phyloP scores from a whole-genome alignment of 2,329 filamentous ascomycete genomes.

The Chrysoporthe austroafricana region DNA sequence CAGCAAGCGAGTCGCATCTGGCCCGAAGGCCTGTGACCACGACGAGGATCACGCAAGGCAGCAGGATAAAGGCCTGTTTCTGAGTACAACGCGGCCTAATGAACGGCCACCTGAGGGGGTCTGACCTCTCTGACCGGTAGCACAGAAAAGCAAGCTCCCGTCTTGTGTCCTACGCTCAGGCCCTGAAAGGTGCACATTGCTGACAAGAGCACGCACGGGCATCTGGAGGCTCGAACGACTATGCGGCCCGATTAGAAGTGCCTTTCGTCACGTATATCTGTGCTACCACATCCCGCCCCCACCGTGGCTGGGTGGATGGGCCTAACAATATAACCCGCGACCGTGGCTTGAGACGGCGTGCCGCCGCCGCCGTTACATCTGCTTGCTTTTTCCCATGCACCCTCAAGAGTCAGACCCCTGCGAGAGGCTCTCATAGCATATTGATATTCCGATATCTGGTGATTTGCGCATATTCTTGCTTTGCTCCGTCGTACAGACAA shows the following conservation, averaged over 20 bases:
- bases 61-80: constrained; percentile 16
- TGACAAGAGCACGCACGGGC: not conserved
- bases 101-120: constrained; percentile 14
- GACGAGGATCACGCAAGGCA: not conserved
- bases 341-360: constrained; percentile 6
- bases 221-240: not conserved
- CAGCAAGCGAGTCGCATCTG: constrained; percentile 10
- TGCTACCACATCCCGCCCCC: not conserved
- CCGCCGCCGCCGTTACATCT: constrained; percentile 18
- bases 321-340: not conserved
- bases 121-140: constrained; percentile 14
- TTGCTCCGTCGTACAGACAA: not conserved
- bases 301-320: constrained; percentile 5
- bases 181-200: not conserved
- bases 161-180: not conserved
- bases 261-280: not conserved
- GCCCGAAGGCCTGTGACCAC: not conserved
- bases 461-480: constrained; percentile 12
- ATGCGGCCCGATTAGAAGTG: not conserved
- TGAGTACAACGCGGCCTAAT: constrained; percentile 16
- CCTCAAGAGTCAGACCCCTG: constrained; percentile 11
- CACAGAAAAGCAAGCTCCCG: constrained; percentile 27
- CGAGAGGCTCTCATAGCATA: constrained; percentile 1
- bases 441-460: constrained; percentile 4
- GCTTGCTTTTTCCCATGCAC: constrained; percentile 18